Evolutionary conservation across 208 protist genomes (phyloP), one percentile per base, ranked within the genome.

Genomic region (Crithidia thermophila): DNA sequence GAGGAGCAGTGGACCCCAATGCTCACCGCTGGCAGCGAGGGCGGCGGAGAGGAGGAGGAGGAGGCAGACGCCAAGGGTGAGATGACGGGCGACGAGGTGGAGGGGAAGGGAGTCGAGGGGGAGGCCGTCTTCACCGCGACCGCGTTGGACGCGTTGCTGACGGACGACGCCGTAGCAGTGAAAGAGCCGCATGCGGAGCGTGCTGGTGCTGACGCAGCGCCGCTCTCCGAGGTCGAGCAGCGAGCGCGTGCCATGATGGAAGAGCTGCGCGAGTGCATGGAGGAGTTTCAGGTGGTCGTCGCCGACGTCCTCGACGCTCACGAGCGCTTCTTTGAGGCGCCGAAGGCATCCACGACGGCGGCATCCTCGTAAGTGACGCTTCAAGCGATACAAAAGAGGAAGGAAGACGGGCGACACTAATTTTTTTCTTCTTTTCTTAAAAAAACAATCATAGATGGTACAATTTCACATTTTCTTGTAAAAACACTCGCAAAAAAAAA

Each of bases 271-370:
- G 73, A 77, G 27, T 66, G 75, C 31, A 55, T 94, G 40, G 88
- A 85, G 21, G 76, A 76, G 31, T 96, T 96, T 62, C 81, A 96
- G 67, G 67, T 88, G 11, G 75, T 79, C 6, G 91, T 94, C 49
- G 81, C 91, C 0, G 86, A 94, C 47, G 53, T 96, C 47, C 73
- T 96, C 13, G 88, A 93, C 31, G 67, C 67, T 27, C 85, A 96
- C 50, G 91, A 96, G 57, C 61, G 76, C 33, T 86, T 71, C 62
- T 96, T 96, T 67, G 62, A 77, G 18, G 62, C 51, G 5, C 20
- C 50, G 21, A 18, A 36, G 20, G 10, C 5, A n/a, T 1, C 11
- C 37, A 28, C 16, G 9, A 3, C 40, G 14, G 3, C 31, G 3
- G 9, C 34, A 6, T 18, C 52, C 9, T 8, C 2, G 34, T 58